phyloP scores from a whole-genome alignment of 2,329 filamentous ascomycete genomes.

The Acrodontium crateriforme region DNA sequence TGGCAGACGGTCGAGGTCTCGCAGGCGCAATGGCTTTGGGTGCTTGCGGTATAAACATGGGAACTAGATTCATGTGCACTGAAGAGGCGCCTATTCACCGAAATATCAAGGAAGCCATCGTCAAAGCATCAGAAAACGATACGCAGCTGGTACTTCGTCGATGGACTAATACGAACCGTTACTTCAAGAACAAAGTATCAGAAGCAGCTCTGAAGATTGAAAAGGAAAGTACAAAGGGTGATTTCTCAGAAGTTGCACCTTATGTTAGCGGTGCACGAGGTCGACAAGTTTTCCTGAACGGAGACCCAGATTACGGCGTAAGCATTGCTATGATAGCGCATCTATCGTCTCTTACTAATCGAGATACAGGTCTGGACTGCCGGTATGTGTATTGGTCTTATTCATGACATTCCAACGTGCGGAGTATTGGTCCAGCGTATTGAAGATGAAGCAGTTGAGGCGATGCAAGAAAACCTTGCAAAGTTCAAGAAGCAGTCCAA shows the following conservation, averaged over 20 bases:
- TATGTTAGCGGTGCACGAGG: slow-evolving; percentile 84
- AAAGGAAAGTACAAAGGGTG: slow-evolving; percentile 64
- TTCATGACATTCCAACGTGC: slow-evolving; percentile 38
- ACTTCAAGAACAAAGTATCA: slow-evolving; percentile 85
- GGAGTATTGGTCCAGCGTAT: slow-evolving; percentile 32
- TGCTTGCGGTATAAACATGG: slow-evolving; percentile 95
- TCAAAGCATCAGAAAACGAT: slow-evolving; percentile 76
- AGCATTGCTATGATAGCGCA: slow-evolving; percentile 26
- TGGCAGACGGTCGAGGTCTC: slow-evolving; percentile 85
- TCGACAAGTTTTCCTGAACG: slow-evolving; percentile 79
- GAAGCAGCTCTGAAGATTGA: slow-evolving; percentile 71
- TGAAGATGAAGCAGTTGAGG: slow-evolving; percentile 23
- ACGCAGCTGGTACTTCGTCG: slow-evolving; percentile 75
- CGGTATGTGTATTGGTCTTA: slow-evolving; percentile 69
- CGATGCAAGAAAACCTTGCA: slow-evolving; percentile 10
- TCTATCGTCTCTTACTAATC: slow-evolving; percentile 4
- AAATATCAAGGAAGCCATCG: slow-evolving; percentile 90
- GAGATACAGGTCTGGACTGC: slow-evolving; percentile 77
- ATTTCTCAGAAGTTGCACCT: slow-evolving; percentile 79
- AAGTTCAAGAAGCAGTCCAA: no score
- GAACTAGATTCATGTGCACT: slow-evolving; percentile 94
- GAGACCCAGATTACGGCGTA: slow-evolving; percentile 81
- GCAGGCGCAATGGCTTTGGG: slow-evolving; percentile 82
- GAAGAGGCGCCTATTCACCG: slow-evolving; percentile 82
- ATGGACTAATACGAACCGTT: slow-evolving; percentile 82